Evolutionary conservation across 2,329 filamentous ascomycete species (phyloP).

Genomic region (Nigrospora osmanthi): DNA sequence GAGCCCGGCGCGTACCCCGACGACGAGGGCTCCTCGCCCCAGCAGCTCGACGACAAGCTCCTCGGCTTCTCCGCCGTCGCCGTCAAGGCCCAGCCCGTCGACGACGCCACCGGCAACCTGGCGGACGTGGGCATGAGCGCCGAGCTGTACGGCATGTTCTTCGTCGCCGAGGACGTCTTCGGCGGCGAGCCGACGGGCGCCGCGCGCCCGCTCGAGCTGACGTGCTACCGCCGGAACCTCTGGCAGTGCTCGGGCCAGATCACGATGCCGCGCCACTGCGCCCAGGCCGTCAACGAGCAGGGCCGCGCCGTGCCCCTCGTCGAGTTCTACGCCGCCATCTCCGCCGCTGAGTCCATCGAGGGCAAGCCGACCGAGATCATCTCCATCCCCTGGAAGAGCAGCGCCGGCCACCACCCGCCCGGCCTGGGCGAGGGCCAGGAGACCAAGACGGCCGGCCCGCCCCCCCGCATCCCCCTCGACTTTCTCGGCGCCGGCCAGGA

Average conservation of each 20-base stretch:
- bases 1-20: constrained; percentile 31
- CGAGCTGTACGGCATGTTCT: constrained; percentile 83
- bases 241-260: constrained; percentile 92
- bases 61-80: constrained; percentile 64
- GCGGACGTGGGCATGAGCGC: constrained; percentile 61
- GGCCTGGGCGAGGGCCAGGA: constrained; percentile 31
- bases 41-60: constrained; percentile 60
- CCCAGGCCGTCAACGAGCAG: constrained; percentile 65
- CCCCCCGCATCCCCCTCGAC: constrained; percentile 48
- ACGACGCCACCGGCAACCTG: constrained; percentile 52
- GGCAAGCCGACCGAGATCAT: constrained; percentile 91
- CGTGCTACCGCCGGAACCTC: constrained; percentile 88
- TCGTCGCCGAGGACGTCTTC: constrained; percentile 76
- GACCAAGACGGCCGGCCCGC: constrained; percentile 39
- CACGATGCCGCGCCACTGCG: constrained; percentile 63
- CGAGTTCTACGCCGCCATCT: constrained; percentile 73
- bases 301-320: constrained; percentile 70
- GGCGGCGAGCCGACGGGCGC: constrained; percentile 42
- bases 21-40: constrained; percentile 39
- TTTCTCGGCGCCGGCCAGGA: constrained; percentile 47
- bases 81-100: constrained; percentile 53
- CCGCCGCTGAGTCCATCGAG: constrained; percentile 85
- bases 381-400: constrained; percentile 89
- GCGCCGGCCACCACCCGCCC: constrained; percentile 47
- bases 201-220: constrained; percentile 65